Base-by-base conservation (phyloP, 345 rosid genomes). In the Dimocarpus longan region DNA sequence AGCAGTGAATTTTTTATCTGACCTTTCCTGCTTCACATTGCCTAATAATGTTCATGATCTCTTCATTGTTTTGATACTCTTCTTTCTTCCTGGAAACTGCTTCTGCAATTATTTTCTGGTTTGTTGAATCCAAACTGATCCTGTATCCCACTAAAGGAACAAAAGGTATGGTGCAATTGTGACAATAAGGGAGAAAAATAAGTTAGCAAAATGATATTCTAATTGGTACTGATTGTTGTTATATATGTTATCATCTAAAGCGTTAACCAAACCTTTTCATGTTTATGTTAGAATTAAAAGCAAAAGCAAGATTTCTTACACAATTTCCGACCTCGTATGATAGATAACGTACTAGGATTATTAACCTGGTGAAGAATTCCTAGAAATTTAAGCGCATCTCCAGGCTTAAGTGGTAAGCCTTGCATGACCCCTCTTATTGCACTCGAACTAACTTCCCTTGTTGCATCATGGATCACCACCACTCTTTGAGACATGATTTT, bases 341-440 rank as follows among this genome's bases (percentile, higher is more conserved):
- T 80, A 80, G 89, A 83, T 63, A 89, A 88, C 91, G 71, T 88
- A 85, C 89, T 88, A 75, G 93, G 95, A 77, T 79, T 91, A 87
- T 73, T 85, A 88, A 90, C 84, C 89, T 88, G 93, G 83, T 84
- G 92, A 78, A 91, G 84, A 76, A 87, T 80, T 68, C 83, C 88
- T 2, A 85, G 66, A n/a, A 90, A 78, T 43, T 79, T 62, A n/a
- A 90, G 76, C 52, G 77, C 83, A 75, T 88, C 90, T 44, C 90
- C 87, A 15, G 89, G 82, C 80, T 90, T 82, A 73, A 85, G 87
- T 43, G 83, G 78, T 52, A 85, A 81, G 81, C 79, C 81, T 6
- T 76, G 48, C 44, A 83, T 72, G 59, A 84, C 80, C 72, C 77
- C 69, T 71, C 24, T 11, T 59, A 85, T 71, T 63, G 88, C 81